Conservation (phyloP, 306 rosid species). For the Cucumis hystrix region DNA sequence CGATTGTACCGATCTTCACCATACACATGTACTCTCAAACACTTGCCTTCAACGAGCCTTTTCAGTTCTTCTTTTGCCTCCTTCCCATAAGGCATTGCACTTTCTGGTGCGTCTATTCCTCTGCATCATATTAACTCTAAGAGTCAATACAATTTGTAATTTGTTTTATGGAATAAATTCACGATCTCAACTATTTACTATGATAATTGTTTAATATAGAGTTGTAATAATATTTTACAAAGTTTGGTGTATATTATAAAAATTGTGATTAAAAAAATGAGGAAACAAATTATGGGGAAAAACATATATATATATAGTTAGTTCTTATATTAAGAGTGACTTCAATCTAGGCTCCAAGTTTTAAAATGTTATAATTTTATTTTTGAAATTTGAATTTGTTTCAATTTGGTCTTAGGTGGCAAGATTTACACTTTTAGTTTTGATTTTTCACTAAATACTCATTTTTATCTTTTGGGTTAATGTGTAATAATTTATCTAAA, state of each 20-base stretch:
- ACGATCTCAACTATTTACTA: background rate
- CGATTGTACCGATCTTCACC: constrained; percentile 84
- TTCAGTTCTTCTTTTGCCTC: constrained; percentile 61
- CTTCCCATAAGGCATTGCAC: constrained; percentile 67
- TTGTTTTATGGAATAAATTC: no score
- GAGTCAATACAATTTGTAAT: background rate
- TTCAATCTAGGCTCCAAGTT: no score
- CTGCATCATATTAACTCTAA: constrained; percentile 14
- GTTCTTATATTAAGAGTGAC: no score
- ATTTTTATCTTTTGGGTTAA: no score
- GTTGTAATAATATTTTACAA: background rate
- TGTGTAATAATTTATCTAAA: no score
- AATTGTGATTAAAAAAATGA: background rate
- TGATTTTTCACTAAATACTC: no score
- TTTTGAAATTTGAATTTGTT: no score
- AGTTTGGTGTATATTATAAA: background rate
- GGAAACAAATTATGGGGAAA: no score
- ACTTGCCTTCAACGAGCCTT: constrained; percentile 49
- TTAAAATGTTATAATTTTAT: no score
- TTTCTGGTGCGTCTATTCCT: constrained; percentile 92
- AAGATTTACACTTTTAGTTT: no score
- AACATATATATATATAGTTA: no score
- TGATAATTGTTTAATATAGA: background rate
- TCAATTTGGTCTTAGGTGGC: no score
- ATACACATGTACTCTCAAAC: constrained; percentile 65